Evolutionary conservation across 1,284 basidiomycete genomes (phyloP).

Genomic region (Boletus sp.): DNA sequence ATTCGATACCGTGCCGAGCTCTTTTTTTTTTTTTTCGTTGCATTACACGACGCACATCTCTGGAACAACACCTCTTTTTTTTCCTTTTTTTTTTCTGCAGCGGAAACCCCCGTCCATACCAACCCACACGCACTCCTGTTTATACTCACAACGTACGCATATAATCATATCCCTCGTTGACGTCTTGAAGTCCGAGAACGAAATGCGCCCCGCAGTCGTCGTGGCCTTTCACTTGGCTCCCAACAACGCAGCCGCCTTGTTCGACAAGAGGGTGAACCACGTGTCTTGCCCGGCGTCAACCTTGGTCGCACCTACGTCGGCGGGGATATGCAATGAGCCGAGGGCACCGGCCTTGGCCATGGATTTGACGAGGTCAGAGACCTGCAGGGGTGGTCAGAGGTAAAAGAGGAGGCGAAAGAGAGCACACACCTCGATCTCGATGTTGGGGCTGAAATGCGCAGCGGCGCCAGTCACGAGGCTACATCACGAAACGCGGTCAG

Average conservation of each 20-base stretch:
- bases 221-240: constrained; percentile 9
- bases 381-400: constrained; percentile 2
- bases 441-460: constrained; percentile 36
- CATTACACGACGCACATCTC: not conserved
- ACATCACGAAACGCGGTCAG: no score
- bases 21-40: no score
- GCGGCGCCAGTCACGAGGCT: constrained; percentile 39
- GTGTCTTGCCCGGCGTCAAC: constrained; percentile 17
- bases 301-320: constrained; percentile 19
- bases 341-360: constrained; percentile 28
- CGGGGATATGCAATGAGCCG: constrained; percentile 20
- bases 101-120: not conserved
- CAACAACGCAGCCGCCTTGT: constrained; percentile 23
- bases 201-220: not conserved
- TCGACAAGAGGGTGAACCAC: constrained; percentile 25
- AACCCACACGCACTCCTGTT: not conserved
- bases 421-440: constrained; percentile 45
- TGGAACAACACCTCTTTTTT: not conserved
- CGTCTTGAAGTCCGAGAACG: not conserved
- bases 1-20: no score
- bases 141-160: not conserved
- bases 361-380: constrained; percentile 20
- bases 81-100: not conserved
- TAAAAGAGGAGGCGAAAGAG: no score
- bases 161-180: not conserved